These are phyloP conservation scores for Aspergillus puulaauensis DNA, from an alignment of 2,329 filamentous ascomycete species.

Conservation along the genomic window DNA sequence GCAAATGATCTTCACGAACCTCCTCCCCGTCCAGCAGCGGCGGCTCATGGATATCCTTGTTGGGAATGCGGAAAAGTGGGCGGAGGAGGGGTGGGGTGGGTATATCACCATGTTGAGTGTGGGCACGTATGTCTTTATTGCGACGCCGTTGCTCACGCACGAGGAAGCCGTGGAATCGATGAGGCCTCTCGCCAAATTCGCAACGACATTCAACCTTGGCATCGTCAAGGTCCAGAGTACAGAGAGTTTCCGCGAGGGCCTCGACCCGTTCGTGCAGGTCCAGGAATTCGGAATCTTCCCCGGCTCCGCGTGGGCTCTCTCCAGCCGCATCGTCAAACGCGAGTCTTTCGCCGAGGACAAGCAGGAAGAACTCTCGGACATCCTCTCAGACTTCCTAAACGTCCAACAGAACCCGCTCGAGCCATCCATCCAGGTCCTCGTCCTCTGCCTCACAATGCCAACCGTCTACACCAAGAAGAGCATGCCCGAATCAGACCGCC, in stretches of 20 bases:
- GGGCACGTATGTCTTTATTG: constrained; percentile 7
- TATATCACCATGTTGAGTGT: constrained; percentile 1
- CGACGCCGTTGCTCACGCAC: constrained; percentile 13
- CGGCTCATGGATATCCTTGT: constrained; percentile 12
- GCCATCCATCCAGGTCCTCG: not conserved
- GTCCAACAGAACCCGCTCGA: not conserved
- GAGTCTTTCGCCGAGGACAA: constrained; percentile 4
- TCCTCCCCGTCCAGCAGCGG: not conserved
- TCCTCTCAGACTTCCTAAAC: not conserved
- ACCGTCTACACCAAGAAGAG: constrained; percentile 7
- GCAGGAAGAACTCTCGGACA: constrained; percentile 1
- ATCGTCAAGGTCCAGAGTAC: not conserved
- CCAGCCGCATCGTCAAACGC: constrained; percentile 9
- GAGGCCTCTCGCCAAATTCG: constrained; percentile 11
- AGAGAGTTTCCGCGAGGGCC: not conserved
- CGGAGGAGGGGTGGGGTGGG: constrained; percentile 20
- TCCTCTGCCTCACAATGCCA: constrained; percentile 4
- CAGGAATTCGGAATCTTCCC: not conserved
- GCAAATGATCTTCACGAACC: not conserved
- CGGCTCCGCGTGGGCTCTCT: constrained; percentile 4
- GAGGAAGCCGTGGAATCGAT: constrained; percentile 11
- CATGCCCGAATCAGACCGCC: constrained; percentile 5
- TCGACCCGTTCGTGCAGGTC: not conserved
- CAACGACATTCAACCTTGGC: not conserved
- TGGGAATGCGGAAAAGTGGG: constrained; percentile 18